These are phyloP conservation scores for Bimuria novae-zelandiae DNA, from an alignment of 2,329 filamentous ascomycete species.

Conservation along the genomic window DNA sequence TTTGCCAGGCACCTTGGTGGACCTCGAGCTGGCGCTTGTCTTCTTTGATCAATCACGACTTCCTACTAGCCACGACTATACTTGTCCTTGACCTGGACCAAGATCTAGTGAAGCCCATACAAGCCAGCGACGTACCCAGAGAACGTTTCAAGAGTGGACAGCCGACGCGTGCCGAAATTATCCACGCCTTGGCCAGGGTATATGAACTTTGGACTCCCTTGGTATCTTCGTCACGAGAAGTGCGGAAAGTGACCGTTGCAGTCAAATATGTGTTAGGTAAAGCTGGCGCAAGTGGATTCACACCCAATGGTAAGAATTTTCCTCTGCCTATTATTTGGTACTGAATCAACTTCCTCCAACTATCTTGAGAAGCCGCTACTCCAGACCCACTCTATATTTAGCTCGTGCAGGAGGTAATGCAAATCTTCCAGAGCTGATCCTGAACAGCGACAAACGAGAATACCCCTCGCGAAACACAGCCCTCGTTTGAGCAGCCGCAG, in stretches of 20 bases:
- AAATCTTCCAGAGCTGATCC: too few relatives aligned
- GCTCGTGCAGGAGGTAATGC: too few relatives aligned
- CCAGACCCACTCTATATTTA: too few relatives aligned
- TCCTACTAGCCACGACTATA: conserved; percentile 55
- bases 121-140: conserved; percentile 9
- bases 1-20: conserved; percentile 37
- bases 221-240: conserved; percentile 36
- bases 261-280: conserved; percentile 35
- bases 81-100: conserved; percentile 51
- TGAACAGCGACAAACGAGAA: not conserved
- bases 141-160: conserved; percentile 23
- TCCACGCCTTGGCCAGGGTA: conserved; percentile 25
- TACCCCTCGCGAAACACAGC: not conserved
- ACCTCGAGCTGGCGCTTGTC: conserved; percentile 51
- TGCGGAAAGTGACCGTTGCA: conserved; percentile 34
- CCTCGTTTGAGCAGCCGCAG: not conserved
- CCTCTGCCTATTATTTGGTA: too few relatives aligned
- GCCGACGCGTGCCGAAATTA: conserved; percentile 31
- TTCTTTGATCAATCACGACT: conserved; percentile 52
- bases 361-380: too few relatives aligned
- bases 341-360: too few relatives aligned
- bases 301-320: conserved; percentile 1
- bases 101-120: conserved; percentile 25
- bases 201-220: conserved; percentile 32
- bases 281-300: conserved; percentile 10